Conservation (phyloP, 2,329 filamentous ascomycete species). For the Leptographium galeiforme region DNA sequence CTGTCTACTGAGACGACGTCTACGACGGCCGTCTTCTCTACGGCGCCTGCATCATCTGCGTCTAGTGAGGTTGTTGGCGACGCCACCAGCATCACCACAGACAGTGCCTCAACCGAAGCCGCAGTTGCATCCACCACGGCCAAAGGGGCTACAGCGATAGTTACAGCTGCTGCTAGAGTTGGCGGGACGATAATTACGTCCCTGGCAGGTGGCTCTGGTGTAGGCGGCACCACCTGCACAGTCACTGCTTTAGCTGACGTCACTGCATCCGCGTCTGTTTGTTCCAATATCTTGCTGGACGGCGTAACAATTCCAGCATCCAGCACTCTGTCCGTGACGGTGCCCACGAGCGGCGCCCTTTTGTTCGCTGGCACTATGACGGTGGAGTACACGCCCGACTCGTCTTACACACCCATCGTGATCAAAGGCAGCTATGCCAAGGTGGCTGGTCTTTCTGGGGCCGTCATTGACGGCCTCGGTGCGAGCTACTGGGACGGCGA, state of each 20-base stretch:
- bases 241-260: background rate
- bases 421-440: background rate
- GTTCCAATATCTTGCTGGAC: background rate
- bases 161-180: background rate
- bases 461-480: conserved; percentile 4
- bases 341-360: background rate
- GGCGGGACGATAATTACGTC: background rate
- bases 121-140: background rate
- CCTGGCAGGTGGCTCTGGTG: background rate
- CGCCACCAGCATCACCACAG: no score
- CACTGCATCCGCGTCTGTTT: background rate
- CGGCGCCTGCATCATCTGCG: background rate
- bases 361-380: conserved; percentile 1
- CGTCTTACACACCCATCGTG: background rate
- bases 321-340: background rate
- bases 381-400: conserved; percentile 2
- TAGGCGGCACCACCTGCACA: conserved; percentile 1
- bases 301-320: background rate
- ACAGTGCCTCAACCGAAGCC: background rate
- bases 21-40: background rate
- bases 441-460: conserved; percentile 1
- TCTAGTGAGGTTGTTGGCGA: no score
- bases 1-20: background rate
- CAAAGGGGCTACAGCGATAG: background rate
- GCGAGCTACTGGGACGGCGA: conserved; percentile 37